Evolutionary conservation across 768 basidiomycete genomes (phyloP).

Genomic region (Hemileccinum impolitum): DNA sequence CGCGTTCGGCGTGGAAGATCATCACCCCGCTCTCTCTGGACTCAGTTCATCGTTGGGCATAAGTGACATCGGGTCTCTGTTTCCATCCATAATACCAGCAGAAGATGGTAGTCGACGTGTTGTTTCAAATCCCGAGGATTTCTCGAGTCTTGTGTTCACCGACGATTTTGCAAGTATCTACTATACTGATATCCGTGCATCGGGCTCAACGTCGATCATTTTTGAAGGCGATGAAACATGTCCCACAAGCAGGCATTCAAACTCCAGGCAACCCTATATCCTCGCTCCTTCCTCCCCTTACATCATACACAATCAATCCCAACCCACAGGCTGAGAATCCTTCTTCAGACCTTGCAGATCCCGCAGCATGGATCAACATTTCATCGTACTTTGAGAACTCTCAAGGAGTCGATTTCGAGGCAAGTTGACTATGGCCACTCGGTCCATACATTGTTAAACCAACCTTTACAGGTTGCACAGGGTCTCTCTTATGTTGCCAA

Average conservation of each 20-base stretch:
- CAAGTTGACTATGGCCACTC: neutral
- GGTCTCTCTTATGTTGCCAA: neutral
- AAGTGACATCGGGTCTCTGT: no score
- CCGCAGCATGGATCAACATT: neutral
- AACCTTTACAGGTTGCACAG: neutral
- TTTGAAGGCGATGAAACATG: neutral
- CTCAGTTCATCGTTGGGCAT: neutral
- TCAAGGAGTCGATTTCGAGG: neutral
- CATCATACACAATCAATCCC: neutral
- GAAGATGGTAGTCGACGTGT: neutral
- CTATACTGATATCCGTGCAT: neutral
- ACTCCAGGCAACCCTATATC: neutral
- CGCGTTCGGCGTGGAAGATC: neutral
- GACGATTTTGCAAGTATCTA: constrained; percentile 3
- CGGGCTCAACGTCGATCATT: neutral
- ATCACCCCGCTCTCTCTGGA: no score
- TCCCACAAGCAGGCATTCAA: neutral
- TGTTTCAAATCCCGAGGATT: neutral
- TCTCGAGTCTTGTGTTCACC: neutral
- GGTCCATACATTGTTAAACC: neutral
- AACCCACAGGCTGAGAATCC: neutral
- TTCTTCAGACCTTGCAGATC: neutral
- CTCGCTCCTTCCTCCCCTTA: neutral
- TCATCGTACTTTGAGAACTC: neutral
- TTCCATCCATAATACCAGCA: neutral